Evolutionary conservation across 139 green algal species (phyloP).

Genomic region (Coccomyxa sp.): DNA sequence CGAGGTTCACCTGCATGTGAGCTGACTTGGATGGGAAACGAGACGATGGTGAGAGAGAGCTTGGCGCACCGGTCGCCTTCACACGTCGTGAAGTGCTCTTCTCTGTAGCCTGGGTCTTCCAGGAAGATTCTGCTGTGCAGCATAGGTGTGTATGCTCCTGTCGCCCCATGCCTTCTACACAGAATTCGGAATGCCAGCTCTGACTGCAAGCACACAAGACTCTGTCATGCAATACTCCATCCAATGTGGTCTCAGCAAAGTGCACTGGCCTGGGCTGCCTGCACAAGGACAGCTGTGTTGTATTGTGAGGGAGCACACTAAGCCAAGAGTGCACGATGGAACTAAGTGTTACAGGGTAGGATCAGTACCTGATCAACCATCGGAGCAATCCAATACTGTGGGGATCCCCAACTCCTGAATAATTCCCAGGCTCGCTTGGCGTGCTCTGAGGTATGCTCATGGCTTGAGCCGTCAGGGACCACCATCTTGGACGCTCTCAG

Average conservation of each 20-base stretch:
- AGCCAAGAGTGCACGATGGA: too few species aligned
- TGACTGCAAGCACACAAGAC: slow-evolving; percentile 45
- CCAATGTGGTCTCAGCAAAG: too few species aligned
- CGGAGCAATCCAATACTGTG: slow-evolving; percentile 78
- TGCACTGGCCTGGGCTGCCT: not conserved
- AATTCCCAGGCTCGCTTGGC: slow-evolving; percentile 61
- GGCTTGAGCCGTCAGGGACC: too few species aligned
- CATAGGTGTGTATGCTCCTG: slow-evolving; percentile 96
- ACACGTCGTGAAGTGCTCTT: slow-evolving; percentile 85
- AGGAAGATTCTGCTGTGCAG: slow-evolving; percentile 87
- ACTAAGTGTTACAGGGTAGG: too few species aligned
- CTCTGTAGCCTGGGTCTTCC: slow-evolving; percentile 72
- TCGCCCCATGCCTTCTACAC: slow-evolving; percentile 81
- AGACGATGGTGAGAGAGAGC: not conserved
- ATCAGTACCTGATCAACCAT: slow-evolving; percentile 99
- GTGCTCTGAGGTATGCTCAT: not conserved
- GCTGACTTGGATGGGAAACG: too few species aligned
- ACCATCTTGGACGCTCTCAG: too few species aligned
- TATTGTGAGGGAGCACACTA: slow-evolving; percentile 12
- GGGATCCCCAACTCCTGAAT: slow-evolving; percentile 66
- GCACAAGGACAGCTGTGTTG: not conserved
- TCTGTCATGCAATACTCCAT: not conserved
- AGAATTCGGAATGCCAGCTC: slow-evolving; percentile 95
- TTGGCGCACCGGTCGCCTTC: slow-evolving; percentile 50
- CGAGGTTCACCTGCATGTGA: too few species aligned